Conservation (phyloP, 305 asterid species). For the Solanum hybrid region DNA sequence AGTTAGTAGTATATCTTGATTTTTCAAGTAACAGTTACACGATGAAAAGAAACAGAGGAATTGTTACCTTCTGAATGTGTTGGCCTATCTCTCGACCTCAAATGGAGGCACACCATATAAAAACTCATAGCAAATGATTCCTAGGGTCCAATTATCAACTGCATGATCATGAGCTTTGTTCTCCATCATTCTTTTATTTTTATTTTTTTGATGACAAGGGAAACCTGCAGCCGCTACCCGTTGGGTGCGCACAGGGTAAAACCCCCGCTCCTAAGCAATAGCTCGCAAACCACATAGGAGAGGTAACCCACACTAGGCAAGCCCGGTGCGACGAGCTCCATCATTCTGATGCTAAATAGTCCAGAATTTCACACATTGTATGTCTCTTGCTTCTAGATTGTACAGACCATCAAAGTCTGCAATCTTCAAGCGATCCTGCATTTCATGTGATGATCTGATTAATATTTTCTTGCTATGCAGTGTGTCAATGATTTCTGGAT, state of each 20-base stretch:
- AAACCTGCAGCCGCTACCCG: no score
- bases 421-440: slow-evolving; percentile 79
- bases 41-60: not conserved
- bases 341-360: slow-evolving; percentile 98
- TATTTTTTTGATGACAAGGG: no score
- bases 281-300: no score
- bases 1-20: slow-evolving; percentile 7
- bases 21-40: not conserved
- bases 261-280: no score
- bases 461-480: not conserved
- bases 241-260: no score
- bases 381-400: slow-evolving; percentile 74
- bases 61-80: slow-evolving; percentile 67
- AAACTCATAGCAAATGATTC: slow-evolving; percentile 80
- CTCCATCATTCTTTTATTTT: slow-evolving; percentile 63
- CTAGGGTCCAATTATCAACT: slow-evolving; percentile 92
- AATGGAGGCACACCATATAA: slow-evolving; percentile 82
- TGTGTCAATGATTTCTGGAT: not conserved
- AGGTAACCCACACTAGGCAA: no score
- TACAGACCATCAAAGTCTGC: slow-evolving; percentile 97
- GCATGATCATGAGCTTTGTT: slow-evolving; percentile 77
- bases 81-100: slow-evolving; percentile 73
- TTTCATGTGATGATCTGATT: slow-evolving; percentile 8
- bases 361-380: slow-evolving; percentile 93
- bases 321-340: slow-evolving; percentile 21